A percentile compares a stretch with the other conserved stretches of the same genome.
Conservation (phyloP, 768 basidiomycete species). For the Xerocomellus chrysenteron region DNA sequence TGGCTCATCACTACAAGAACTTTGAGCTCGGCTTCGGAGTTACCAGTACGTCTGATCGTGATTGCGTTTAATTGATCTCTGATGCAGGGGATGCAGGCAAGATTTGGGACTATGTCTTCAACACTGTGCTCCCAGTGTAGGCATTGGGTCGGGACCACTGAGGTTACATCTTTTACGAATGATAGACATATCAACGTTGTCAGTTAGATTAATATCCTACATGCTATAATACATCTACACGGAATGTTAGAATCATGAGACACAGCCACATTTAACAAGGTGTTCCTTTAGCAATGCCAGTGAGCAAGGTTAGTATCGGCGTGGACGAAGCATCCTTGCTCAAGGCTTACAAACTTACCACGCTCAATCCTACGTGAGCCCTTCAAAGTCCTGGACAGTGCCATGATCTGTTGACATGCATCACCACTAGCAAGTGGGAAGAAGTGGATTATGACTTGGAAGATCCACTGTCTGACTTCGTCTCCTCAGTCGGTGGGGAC, state of each 20-base stretch:
- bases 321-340: constrained; percentile 82
- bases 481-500: constrained; percentile 59
- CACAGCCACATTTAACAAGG: constrained; percentile 17
- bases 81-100: constrained; percentile 53
- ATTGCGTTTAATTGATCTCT: not conserved
- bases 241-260: not conserved
- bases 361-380: constrained; percentile 70
- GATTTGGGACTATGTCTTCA: constrained; percentile 92
- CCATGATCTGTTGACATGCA: constrained; percentile 4
- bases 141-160: not conserved
- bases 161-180: not conserved
- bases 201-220: constrained; percentile 9
- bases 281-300: constrained; percentile 11
- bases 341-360: constrained; percentile 84
- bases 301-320: constrained; percentile 61
- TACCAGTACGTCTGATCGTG: constrained; percentile 57
- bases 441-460: constrained; percentile 84
- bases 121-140: constrained; percentile 71
- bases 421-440: constrained; percentile 72
- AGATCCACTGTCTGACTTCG: constrained; percentile 67
- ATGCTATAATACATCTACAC: constrained; percentile 7
- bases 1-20: constrained; percentile 98
- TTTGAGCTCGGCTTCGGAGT: constrained; percentile 97
- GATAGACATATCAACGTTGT: constrained; percentile 3
- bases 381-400: not conserved